phyloP scores from a whole-genome alignment of 148 eudicot genomes.

The Silene conica region DNA sequence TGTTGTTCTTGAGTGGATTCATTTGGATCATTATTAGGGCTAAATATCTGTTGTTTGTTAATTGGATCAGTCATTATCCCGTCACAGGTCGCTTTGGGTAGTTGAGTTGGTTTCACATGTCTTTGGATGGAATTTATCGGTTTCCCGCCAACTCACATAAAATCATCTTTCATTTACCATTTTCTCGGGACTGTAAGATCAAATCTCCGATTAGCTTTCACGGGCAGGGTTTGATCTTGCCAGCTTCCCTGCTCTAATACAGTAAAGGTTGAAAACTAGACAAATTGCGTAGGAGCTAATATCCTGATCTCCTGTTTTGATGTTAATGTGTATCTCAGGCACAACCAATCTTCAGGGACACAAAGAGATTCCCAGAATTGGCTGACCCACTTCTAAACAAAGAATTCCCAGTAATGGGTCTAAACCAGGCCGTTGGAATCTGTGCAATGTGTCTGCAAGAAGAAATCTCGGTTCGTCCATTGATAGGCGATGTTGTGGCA shows the following conservation, averaged over 20 bases:
- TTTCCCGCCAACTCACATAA: no score
- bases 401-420: slow-evolving; percentile 42
- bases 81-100: no score
- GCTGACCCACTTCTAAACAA: slow-evolving; percentile 61
- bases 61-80: no score
- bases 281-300: no score
- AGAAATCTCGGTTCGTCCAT: slow-evolving; percentile 64
- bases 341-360: slow-evolving; percentile 67
- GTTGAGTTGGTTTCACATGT: no score
- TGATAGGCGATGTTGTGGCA: slow-evolving; percentile 57
- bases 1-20: not conserved
- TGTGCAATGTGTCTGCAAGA: slow-evolving; percentile 90
- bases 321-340: slow-evolving; percentile 45
- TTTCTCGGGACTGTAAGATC: no score
- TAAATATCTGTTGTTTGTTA: not conserved
- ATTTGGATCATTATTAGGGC: not conserved
- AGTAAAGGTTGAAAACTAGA: no score
- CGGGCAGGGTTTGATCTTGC: no score
- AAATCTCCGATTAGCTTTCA: no score
- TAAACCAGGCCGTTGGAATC: slow-evolving; percentile 83
- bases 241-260: no score
- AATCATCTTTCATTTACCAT: no score
- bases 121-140: no score
- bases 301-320: not conserved
- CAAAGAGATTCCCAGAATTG: slow-evolving; percentile 60